Evolutionary conservation across 148 eudicot species (phyloP).

Genomic region (Rhododendron henanense): DNA sequence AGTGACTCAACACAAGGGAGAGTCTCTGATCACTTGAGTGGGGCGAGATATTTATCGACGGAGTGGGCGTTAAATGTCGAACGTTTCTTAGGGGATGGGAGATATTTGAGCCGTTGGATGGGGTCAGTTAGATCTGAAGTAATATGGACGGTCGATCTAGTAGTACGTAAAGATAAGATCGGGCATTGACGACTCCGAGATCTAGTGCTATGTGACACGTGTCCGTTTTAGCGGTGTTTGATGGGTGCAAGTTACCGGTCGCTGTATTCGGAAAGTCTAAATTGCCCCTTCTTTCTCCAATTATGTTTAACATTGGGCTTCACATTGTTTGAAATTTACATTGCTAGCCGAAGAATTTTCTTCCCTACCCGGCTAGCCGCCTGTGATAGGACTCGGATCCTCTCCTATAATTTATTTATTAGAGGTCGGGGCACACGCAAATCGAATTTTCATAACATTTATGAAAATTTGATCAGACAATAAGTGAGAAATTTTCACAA

Average conservation of each 20-base stretch:
- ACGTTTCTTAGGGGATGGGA: neutral
- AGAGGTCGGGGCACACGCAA: too few species aligned
- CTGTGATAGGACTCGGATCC: too few species aligned
- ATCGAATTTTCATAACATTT: too few species aligned
- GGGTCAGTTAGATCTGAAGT: constrained; percentile 6
- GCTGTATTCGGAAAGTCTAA: neutral
- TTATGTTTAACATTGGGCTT: neutral
- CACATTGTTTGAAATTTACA: neutral
- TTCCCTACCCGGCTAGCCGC: too few species aligned
- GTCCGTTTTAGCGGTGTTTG: neutral
- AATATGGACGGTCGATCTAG: constrained; percentile 9
- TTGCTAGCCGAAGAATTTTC: too few species aligned
- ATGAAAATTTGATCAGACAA: too few species aligned
- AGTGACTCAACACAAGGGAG: neutral
- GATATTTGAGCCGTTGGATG: constrained; percentile 45
- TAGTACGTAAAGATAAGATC: constrained; percentile 9
- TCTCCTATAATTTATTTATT: too few species aligned
- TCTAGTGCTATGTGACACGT: neutral
- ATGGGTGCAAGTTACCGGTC: too few species aligned
- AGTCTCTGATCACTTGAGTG: neutral
- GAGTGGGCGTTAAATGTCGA: constrained; percentile 18
- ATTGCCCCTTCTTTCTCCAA: neutral
- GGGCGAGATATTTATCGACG: constrained; percentile 26
- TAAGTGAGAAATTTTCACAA: too few species aligned
- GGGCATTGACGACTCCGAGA: neutral